Conservation (phyloP, 139 green algal genomes). For the Spirogloea muscicola region DNA sequence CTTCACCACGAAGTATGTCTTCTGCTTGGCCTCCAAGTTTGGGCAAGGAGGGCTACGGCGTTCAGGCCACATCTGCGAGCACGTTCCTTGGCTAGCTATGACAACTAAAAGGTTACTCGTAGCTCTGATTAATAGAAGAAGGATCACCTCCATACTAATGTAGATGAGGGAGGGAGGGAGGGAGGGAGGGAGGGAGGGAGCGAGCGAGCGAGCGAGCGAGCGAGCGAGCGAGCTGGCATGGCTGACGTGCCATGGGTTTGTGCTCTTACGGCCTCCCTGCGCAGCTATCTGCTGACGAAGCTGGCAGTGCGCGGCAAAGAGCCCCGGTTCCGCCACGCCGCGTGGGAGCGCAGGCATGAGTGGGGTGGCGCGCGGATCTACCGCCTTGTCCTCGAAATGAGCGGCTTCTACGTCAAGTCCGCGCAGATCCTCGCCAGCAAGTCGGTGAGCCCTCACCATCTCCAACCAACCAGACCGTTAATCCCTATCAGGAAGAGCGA, state of each 20-base stretch:
- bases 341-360: constrained; percentile 29
- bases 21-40: too few relatives aligned
- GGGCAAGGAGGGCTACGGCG: too few relatives aligned
- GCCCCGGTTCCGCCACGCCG: constrained; percentile 9
- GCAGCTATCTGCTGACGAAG: constrained; percentile 43
- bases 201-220: constrained; percentile 8
- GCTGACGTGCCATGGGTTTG: background rate
- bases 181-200: background rate
- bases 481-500: too few relatives aligned
- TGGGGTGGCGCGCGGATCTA: constrained; percentile 44
- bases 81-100: too few relatives aligned
- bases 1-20: too few relatives aligned
- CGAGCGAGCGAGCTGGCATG: background rate
- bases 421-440: constrained; percentile 37
- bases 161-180: background rate
- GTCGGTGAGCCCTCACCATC: too few relatives aligned
- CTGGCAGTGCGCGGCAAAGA: constrained; percentile 10
- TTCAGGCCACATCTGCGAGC: too few relatives aligned
- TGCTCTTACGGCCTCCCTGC: background rate
- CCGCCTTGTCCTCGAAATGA: constrained; percentile 33
- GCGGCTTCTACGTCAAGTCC: constrained; percentile 44
- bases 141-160: background rate
- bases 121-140: too few relatives aligned
- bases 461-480: too few relatives aligned
- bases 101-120: too few relatives aligned